Conservation (phyloP, 805 yeast species). For the Pichia paraexigua region DNA sequence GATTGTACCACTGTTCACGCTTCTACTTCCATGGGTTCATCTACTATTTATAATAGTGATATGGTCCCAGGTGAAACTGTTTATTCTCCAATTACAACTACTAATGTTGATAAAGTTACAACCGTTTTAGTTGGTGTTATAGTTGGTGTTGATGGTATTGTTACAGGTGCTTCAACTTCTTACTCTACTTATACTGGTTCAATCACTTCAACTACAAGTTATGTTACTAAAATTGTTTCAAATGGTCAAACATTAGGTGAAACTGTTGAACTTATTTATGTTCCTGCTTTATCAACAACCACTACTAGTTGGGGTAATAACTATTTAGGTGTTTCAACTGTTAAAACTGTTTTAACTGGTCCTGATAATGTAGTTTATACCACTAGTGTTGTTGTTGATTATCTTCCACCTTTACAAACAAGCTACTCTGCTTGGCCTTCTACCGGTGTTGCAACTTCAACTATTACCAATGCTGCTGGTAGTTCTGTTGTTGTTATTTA, state of each 20-base stretch:
- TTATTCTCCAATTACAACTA: slow-evolving; percentile 1
- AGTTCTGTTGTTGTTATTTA: slow-evolving; percentile 1
- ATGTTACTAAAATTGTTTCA: background rate
- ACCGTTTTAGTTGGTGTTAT: slow-evolving; percentile 1
- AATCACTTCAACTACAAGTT: background rate
- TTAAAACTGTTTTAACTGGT: background rate
- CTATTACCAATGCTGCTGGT: background rate
- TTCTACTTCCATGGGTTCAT: background rate
- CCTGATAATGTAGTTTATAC: background rate
- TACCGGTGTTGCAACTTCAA: background rate
- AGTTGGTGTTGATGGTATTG: slow-evolving; percentile 4
- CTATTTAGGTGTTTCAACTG: background rate
- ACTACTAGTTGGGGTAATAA: slow-evolving; percentile 3
- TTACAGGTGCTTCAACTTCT: background rate
- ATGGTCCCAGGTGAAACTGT: slow-evolving; percentile 4
- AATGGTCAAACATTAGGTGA: background rate
- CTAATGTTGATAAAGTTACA: background rate
- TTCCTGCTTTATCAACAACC: slow-evolving; percentile 1
- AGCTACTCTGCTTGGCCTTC: background rate
- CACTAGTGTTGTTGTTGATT: background rate
- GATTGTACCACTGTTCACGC: background rate
- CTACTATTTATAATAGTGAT: slow-evolving; percentile 1
- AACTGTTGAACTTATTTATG: background rate
- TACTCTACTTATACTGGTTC: background rate
- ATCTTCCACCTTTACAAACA: slow-evolving; percentile 1